phyloP scores from a whole-genome alignment of 2,329 filamentous ascomycete species.

The Colletotrichum cuscutae region DNA sequence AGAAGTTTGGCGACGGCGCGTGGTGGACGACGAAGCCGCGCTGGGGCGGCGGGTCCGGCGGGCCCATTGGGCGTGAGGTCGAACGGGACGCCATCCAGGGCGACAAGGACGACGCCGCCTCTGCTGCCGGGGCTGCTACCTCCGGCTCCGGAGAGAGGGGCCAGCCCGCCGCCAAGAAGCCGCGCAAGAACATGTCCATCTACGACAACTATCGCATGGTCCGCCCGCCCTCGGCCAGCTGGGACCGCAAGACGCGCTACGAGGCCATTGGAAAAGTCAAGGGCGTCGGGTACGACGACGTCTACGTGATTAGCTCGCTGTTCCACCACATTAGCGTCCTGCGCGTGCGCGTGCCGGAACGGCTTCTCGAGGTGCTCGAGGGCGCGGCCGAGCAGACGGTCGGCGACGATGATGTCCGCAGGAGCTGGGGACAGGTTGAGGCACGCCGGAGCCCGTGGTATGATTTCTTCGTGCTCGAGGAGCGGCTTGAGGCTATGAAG shows the following conservation, averaged over 20 bases:
- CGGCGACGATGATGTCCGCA: conserved; percentile 40
- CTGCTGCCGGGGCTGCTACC: too few relatives aligned
- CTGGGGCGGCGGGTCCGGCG: conserved; percentile 72
- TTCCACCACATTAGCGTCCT: conserved; percentile 72
- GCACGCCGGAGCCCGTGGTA: conserved; percentile 70
- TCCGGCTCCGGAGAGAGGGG: conserved; percentile 21
- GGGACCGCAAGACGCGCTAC: conserved; percentile 71
- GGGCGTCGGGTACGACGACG: conserved; percentile 65
- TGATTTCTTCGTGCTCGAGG: conserved; percentile 65
- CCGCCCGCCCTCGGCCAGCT: conserved; percentile 64
- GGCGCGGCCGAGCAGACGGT: conserved; percentile 48
- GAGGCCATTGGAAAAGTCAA: conserved; percentile 62
- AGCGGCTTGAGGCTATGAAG: conserved; percentile 67
- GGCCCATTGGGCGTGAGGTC: conserved; percentile 70
- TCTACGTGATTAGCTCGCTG: conserved; percentile 69
- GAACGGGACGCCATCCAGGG: conserved; percentile 58
- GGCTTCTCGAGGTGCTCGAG: conserved; percentile 62
- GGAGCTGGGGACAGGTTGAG: conserved; percentile 63
- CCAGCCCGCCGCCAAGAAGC: conserved; percentile 54
- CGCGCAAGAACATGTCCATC: conserved; percentile 65
- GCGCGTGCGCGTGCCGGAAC: conserved; percentile 66
- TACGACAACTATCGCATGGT: conserved; percentile 74
- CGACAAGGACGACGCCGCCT: conserved; percentile 53
- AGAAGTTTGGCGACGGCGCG: conserved; percentile 64
- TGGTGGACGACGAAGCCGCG: conserved; percentile 72